These are phyloP conservation scores for Fusarium mundagurra DNA, from an alignment of 2,329 filamentous ascomycete genomes.

Conservation along the genomic window DNA sequence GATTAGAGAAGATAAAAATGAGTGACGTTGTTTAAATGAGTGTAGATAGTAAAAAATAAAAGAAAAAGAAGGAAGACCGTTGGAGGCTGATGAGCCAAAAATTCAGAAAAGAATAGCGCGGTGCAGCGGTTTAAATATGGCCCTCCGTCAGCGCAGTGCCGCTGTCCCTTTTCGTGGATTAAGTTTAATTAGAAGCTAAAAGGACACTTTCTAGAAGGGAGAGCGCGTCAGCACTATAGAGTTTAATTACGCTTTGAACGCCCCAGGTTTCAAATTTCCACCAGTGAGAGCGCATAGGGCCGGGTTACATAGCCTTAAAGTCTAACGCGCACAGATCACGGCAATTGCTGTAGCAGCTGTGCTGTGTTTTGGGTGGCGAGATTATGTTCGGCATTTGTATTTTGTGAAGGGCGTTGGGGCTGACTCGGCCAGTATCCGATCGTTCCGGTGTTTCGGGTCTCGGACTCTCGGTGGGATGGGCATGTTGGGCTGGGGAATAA, in stretches of 20 bases:
- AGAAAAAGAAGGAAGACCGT: background rate
- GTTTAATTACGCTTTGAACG: conserved; percentile 5
- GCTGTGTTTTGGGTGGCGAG: background rate
- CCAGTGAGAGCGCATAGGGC: background rate
- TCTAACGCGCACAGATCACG: conserved; percentile 7
- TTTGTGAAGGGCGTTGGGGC: background rate
- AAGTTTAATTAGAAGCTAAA: conserved; percentile 16
- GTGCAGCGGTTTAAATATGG: background rate
- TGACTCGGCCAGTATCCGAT: background rate
- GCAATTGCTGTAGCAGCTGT: background rate
- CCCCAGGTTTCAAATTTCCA: background rate
- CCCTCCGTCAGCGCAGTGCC: background rate
- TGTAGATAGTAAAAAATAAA: background rate
- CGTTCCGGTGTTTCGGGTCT: background rate
- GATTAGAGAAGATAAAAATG: background rate
- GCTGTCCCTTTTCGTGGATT: background rate
- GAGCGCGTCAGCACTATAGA: background rate
- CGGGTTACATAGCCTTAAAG: conserved; percentile 2
- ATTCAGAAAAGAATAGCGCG: background rate
- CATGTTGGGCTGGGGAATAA: background rate
- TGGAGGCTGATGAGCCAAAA: background rate
- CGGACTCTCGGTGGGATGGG: background rate
- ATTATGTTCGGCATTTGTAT: background rate
- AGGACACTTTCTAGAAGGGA: background rate
- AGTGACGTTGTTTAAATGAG: background rate